A percentile compares a stretch with the other conserved stretches of the same genome.
Evolutionary conservation across 2,329 filamentous ascomycete genomes (phyloP).

Genomic region (Epichloe baconii): DNA sequence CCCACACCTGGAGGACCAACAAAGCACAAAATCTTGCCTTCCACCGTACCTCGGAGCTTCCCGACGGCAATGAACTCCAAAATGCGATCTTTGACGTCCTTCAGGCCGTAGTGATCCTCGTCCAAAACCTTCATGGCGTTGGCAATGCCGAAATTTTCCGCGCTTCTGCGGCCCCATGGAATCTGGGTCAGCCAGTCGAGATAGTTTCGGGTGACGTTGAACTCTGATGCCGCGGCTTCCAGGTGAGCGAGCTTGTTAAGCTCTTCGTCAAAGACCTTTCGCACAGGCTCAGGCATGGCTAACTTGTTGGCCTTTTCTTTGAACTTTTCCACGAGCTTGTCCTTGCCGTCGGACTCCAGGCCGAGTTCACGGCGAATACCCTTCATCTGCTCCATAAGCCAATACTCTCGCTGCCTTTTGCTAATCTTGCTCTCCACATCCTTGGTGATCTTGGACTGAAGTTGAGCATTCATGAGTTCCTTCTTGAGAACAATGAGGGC

Average conservation of each 20-base stretch:
- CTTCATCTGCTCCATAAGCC: slow-evolving; percentile 99
- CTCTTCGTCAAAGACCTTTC: slow-evolving; percentile 97
- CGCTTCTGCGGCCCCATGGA: slow-evolving; percentile 88
- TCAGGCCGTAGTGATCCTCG: slow-evolving; percentile 91
- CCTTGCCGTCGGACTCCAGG: slow-evolving; percentile 94
- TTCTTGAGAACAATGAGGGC: slow-evolving; percentile 89
- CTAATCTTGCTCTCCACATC: slow-evolving; percentile 96
- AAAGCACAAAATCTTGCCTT: slow-evolving; percentile 96
- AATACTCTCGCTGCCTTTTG: slow-evolving; percentile 94
- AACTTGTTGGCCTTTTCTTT: slow-evolving; percentile 88
- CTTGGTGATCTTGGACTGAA: slow-evolving; percentile 95
- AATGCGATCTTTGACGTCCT: slow-evolving; percentile 97
- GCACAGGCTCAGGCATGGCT: slow-evolving; percentile 92
- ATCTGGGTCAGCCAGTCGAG: slow-evolving; percentile 98
- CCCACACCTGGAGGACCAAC: slow-evolving; percentile 95
- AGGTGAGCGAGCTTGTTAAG: slow-evolving; percentile 93
- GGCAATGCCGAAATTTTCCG: slow-evolving; percentile 91
- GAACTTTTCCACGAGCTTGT: slow-evolving; percentile 95
- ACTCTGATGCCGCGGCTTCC: slow-evolving; percentile 91
- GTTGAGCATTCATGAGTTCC: slow-evolving; percentile 93
- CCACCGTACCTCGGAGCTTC: slow-evolving; percentile 90
- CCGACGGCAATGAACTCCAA: slow-evolving; percentile 97
- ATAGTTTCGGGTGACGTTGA: slow-evolving; percentile 97
- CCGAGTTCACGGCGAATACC: slow-evolving; percentile 91
- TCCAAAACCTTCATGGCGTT: slow-evolving; percentile 85